Evolutionary conservation across 345 rosid genomes (phyloP).

Genomic region (Syzygium aromaticum): DNA sequence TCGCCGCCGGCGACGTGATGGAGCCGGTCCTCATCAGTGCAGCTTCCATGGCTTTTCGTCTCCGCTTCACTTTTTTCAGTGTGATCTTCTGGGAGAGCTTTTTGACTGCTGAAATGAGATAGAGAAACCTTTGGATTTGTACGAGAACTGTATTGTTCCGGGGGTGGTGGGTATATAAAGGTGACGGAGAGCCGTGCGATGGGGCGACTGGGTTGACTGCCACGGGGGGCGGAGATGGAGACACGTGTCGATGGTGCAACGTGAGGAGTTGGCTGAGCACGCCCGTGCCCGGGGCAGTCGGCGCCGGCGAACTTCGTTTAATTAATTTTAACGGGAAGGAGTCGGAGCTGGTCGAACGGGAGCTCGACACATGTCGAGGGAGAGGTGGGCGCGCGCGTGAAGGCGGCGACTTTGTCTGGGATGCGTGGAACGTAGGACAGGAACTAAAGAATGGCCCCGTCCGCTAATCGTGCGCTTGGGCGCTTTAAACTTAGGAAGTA

Average conservation of each 20-base stretch:
- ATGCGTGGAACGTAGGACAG: neutral
- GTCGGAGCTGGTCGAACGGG: neutral
- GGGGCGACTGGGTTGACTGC: constrained; percentile 18
- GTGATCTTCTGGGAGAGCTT: neutral
- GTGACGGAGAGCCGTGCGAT: constrained; percentile 30
- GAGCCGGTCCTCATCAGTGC: constrained; percentile 51
- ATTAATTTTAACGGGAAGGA: neutral
- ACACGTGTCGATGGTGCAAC: constrained; percentile 31
- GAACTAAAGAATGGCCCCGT: neutral
- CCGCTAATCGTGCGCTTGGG: neutral
- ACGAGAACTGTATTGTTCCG: neutral
- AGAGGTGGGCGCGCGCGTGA: neutral
- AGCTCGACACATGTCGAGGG: neutral
- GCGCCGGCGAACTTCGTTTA: neutral
- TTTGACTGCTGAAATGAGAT: neutral
- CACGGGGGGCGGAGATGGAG: neutral
- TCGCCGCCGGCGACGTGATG: constrained; percentile 20
- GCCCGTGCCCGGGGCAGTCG: constrained; percentile 28
- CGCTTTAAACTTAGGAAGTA: neutral
- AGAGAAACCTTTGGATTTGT: neutral
- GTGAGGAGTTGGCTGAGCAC: constrained; percentile 10
- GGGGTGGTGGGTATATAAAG: neutral
- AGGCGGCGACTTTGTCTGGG: neutral
- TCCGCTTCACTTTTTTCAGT: neutral
- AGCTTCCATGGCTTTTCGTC: constrained; percentile 35